Percentiles rank a stretch among this genome's conserved stretches.
Evolutionary conservation across 192 early-diverging fungal genomes (phyloP).

Genomic region (Polychytrium aggregatum): DNA sequence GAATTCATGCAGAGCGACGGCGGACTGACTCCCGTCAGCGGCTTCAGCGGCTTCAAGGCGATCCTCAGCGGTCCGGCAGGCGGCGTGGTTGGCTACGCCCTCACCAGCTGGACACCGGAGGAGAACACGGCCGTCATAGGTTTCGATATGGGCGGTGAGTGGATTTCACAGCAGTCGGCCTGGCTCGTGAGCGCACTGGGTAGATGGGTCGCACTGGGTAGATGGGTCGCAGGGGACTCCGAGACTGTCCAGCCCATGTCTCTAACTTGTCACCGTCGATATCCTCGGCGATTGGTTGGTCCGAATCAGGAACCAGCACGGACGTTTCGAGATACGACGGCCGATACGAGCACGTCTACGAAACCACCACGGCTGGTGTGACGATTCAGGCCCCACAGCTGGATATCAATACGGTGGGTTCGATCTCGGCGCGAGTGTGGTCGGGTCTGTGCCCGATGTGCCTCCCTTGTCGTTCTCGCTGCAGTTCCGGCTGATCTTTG

Average conservation of each 20-base stretch:
- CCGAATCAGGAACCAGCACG: constrained; percentile 23
- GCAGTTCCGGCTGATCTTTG: too few relatives aligned
- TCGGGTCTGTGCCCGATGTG: too few relatives aligned
- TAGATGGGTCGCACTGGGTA: too few relatives aligned
- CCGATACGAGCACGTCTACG: constrained; percentile 84
- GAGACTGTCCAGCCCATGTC: too few relatives aligned
- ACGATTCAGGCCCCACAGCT: constrained; percentile 93
- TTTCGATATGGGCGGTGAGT: constrained; percentile 87
- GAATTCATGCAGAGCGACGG: constrained; percentile 99
- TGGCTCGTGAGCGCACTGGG: too few relatives aligned
- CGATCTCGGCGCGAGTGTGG: too few relatives aligned
- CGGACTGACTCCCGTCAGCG: constrained; percentile 74
- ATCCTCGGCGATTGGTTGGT: not conserved
- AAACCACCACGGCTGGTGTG: constrained; percentile 73
- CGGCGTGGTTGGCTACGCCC: constrained; percentile 81
- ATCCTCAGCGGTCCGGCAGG: constrained; percentile 92
- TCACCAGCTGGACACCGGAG: constrained; percentile 31
- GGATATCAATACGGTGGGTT: constrained; percentile 75
- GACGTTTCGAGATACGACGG: constrained; percentile 92
- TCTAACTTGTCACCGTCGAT: constrained; percentile 18
- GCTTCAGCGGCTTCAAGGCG: constrained; percentile 77
- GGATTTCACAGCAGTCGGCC: too few relatives aligned
- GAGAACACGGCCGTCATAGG: constrained; percentile 66
- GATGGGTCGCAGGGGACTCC: too few relatives aligned
- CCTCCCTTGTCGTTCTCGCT: too few relatives aligned